Base-by-base conservation (phyloP, 495 filamentous ascomycete genomes). In the Xeromyces bisporus region DNA sequence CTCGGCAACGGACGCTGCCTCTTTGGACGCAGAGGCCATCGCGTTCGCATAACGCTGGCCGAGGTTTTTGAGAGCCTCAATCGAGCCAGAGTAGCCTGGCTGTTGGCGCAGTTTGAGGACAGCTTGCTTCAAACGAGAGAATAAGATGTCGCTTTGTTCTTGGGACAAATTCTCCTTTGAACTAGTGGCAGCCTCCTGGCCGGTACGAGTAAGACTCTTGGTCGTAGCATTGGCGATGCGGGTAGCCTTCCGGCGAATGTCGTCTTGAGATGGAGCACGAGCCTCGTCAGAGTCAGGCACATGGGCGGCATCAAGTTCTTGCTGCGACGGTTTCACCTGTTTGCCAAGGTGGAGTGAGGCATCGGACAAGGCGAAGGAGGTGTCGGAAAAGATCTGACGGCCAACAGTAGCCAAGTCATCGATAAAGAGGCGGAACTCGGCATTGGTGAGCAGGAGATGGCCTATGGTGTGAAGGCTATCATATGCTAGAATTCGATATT, bases 361-460 rank as follows among this genome's bases (percentile, higher is more conserved):
- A 18, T 66, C 60, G 1, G 84, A 82, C 7, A 89, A 44, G 0
- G 75, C 76, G 28, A 80, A 75, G 0, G 82, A 80, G 1, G 87
- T 85, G 40, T 93, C 86, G 34, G 71, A 70, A 44, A 96, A 87
- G 15, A 96, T 73, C 47, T 92, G 79, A 6, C 81, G 71, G 7
- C 74, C 78, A 34, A 96, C 67, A 0, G 74, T 69, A 24, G 72
- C 73, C 17, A 93, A 52, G 43, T 96, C 87, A n/a, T 73, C 67
- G 16, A 93, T 66, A 41, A 96, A 86, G 10, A 82, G 55, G 12
- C 86, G 72, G 50, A 96, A 93, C 42, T 93, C 85, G 2, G 78
- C 71, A 48, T 96, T 96, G 10, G 78, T 84, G 14, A 96, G 56
- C 1, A 93, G 68, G 5, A 96, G 64, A 29, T 70, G 76, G 7